phyloP scores from a whole-genome alignment of 73 alveolate genomes.

The Breviolum minutum region DNA sequence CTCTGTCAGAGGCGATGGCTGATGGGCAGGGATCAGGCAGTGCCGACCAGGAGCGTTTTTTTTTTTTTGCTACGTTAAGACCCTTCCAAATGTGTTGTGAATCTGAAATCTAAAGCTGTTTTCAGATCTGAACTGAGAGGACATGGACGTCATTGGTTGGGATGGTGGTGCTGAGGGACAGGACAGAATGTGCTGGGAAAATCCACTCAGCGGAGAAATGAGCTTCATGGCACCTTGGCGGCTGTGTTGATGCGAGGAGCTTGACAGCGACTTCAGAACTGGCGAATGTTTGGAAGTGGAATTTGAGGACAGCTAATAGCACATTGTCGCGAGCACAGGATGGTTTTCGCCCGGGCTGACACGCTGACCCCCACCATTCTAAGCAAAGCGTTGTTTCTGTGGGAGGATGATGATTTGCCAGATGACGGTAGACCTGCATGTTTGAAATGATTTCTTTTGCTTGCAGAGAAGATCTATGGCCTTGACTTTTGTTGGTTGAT shows the following conservation, averaged over 20 bases:
- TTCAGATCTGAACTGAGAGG: background rate
- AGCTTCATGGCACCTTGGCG: too few relatives aligned
- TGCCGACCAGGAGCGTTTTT: background rate
- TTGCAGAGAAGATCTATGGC: background rate
- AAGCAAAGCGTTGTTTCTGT: background rate
- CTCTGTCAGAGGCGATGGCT: constrained; percentile 35
- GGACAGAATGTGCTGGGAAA: background rate
- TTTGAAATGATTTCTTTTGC: background rate
- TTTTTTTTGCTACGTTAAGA: background rate
- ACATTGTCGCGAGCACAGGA: background rate
- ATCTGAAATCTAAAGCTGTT: background rate
- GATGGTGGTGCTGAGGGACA: constrained; percentile 90
- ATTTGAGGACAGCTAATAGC: constrained; percentile 28
- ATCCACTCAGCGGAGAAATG: too few relatives aligned
- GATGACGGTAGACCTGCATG: constrained; percentile 39
- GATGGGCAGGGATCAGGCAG: constrained; percentile 59
- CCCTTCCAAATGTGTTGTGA: background rate
- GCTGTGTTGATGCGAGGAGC: background rate
- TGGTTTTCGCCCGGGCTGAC: too few relatives aligned
- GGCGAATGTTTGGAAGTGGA: constrained; percentile 75
- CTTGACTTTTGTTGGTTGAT: background rate
- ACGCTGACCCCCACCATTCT: too few relatives aligned
- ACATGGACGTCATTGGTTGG: constrained; percentile 72
- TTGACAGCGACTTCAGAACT: constrained; percentile 43
- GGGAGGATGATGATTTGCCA: constrained; percentile 5